Conservation (phyloP, 371 early-diverging fungal species). For the Mucor lusitanicus region DNA sequence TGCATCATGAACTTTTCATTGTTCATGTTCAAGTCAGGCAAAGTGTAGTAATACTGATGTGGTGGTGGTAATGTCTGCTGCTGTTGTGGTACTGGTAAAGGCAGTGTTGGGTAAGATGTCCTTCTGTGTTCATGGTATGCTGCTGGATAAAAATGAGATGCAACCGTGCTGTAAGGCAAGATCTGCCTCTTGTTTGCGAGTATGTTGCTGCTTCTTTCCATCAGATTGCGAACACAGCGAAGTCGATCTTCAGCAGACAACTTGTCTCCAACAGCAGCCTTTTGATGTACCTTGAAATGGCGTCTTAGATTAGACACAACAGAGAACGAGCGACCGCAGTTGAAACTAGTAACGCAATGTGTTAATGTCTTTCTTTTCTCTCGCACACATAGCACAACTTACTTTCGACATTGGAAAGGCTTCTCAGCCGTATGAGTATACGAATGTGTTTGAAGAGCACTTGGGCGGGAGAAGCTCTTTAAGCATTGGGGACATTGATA, state of each 20-base stretch:
- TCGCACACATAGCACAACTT: neutral
- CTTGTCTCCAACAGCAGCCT: slow-evolving; percentile 1
- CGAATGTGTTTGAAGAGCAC: slow-evolving; percentile 71
- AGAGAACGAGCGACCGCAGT: slow-evolving; percentile 67
- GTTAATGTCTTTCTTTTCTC: no score
- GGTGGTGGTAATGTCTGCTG: neutral
- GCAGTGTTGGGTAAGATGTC: neutral
- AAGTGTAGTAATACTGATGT: neutral
- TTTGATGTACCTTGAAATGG: slow-evolving; percentile 45
- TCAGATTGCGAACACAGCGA: slow-evolving; percentile 14
- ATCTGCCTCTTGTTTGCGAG: neutral
- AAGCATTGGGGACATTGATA: slow-evolving; percentile 60
- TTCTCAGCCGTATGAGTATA: slow-evolving; percentile 81
- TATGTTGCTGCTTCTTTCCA: neutral
- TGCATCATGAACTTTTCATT: neutral
- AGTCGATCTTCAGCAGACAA: slow-evolving; percentile 23
- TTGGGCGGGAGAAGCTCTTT: slow-evolving; percentile 77
- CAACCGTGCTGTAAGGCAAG: neutral
- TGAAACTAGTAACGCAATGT: slow-evolving; percentile 27
- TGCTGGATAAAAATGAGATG: neutral
- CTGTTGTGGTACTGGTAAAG: neutral
- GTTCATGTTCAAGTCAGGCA: neutral
- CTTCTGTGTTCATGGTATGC: neutral
- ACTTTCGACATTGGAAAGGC: slow-evolving; percentile 63
- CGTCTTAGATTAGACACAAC: slow-evolving; percentile 74